Base-by-base conservation (phyloP, 192 early-diverging fungal genomes). In the Backusella westeae region DNA sequence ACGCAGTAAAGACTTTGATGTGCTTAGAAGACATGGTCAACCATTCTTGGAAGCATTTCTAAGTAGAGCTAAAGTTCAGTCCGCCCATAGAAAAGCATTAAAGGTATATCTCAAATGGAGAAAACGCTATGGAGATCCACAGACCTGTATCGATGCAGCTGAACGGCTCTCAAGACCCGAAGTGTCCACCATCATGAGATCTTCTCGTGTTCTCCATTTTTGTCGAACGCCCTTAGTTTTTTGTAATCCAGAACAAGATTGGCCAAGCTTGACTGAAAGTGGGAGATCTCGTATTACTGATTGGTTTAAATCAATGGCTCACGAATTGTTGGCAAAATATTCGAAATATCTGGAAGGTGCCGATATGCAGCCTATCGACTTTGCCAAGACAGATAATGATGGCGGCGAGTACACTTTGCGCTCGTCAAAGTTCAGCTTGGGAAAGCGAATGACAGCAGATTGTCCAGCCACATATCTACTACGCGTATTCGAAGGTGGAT, bases 291-390 rank as follows among this genome's bases (percentile, higher is more conserved):
- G 23, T 26, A 44, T 63, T 10, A 59, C 21, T 17, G 73, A 76
- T 21, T 88, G 87, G 88, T 88, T 85, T 49, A 75, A 78, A 26
- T 71, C 77, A 6, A 67, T 88, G 69, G 80, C 80, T 2, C 76
- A 81, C 36, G 75, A 71, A 17, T 82, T 89, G 34, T 77, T 89
- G 78, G 56, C 74, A 21, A 83, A 87, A 38, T 89, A 89, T 63
- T 78, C 87, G 21, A 69, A 77, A 34, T 87, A 89, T 68, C 71
- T 89, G 15, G 88, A 86, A 67, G 80, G 74, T 1, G 76, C 87
- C 6, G 88, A 87, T n/a, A 87, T 89, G 86, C 86, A 87, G 68
- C 39, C 84, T 3, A 70, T 87, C n/a, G 81, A 87, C 35, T 87
- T 84, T 72, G 83, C 81, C 2, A 80, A 83, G 12, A 72, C 80